phyloP scores from a whole-genome alignment of 495 filamentous ascomycete genomes.

The Lineolata rhizophorae region DNA sequence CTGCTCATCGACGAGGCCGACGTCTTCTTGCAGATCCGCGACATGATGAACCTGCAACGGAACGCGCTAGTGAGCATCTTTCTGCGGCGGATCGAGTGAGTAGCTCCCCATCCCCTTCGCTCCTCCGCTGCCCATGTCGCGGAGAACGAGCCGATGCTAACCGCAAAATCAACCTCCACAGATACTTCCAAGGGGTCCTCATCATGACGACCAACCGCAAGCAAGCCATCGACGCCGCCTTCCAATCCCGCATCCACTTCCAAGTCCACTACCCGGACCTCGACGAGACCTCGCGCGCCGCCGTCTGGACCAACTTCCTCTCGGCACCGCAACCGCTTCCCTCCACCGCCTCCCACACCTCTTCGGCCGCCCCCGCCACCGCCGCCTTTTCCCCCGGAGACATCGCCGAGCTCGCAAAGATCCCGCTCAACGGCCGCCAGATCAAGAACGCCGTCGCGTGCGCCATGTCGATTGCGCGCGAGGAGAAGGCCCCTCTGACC shows the following conservation, averaged over 20 bases:
- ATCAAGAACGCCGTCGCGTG: background rate
- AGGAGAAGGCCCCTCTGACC: no score
- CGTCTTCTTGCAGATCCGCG: background rate
- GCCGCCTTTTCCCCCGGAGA: no score
- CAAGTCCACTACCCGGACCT: background rate
- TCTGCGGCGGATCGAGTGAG: background rate
- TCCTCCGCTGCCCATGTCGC: background rate
- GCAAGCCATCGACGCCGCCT: background rate
- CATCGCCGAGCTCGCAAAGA: background rate
- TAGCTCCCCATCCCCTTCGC: background rate
- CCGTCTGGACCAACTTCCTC: background rate
- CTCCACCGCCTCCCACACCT: background rate
- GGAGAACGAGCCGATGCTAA: background rate
- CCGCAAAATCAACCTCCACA: background rate
- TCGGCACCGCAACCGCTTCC: background rate
- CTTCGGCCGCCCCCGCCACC: no score
- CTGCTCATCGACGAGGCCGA: conserved; percentile 1
- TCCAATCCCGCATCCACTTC: conserved; percentile 1
- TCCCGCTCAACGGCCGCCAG: background rate
- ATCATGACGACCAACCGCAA: conserved; percentile 1
- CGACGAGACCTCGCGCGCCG: background rate
- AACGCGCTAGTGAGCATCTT: background rate
- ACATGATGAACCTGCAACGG: background rate
- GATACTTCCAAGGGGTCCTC: background rate
- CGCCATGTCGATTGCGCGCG: background rate